These are phyloP conservation scores for Trichoderma parareesei DNA, from an alignment of 495 filamentous ascomycete genomes.

Conservation along the genomic window DNA sequence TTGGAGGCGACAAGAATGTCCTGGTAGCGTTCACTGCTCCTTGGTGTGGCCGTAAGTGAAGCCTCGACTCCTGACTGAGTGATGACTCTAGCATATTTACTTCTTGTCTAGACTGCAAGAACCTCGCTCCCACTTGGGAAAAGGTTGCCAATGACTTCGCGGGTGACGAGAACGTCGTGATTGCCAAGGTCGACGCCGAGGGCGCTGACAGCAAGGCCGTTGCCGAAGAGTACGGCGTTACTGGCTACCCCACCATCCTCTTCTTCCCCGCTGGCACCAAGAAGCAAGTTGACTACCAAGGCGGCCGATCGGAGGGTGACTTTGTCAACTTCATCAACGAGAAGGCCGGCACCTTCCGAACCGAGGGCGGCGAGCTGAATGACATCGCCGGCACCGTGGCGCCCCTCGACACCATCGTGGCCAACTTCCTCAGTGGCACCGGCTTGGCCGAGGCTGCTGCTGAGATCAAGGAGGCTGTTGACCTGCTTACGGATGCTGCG, in stretches of 20 bases:
- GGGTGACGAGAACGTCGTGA: conserved; percentile 64
- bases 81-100: conserved; percentile 8
- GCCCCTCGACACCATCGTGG: conserved; percentile 63
- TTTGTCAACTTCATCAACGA: conserved; percentile 78
- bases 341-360: conserved; percentile 82
- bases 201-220: conserved; percentile 71
- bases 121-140: conserved; percentile 85
- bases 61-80: conserved; percentile 2
- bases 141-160: conserved; percentile 74
- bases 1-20: conserved; percentile 84
- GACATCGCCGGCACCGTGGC: conserved; percentile 74
- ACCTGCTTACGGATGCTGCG: conserved; percentile 50
- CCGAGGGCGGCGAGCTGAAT: conserved; percentile 72
- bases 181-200: conserved; percentile 94
- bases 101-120: conserved; percentile 75
- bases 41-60: conserved; percentile 88
- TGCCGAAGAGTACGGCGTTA: conserved; percentile 68
- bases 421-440: conserved; percentile 53
- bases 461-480: conserved; percentile 63
- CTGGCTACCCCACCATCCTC: conserved; percentile 92
- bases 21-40: conserved; percentile 94
- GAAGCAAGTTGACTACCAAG: conserved; percentile 62
- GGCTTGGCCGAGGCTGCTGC: conserved; percentile 48
- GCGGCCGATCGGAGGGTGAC: conserved; percentile 68
- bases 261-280: conserved; percentile 89